These are phyloP conservation scores for Xylaria arbuscula DNA, from an alignment of 2,329 filamentous ascomycete genomes.

Conservation along the genomic window DNA sequence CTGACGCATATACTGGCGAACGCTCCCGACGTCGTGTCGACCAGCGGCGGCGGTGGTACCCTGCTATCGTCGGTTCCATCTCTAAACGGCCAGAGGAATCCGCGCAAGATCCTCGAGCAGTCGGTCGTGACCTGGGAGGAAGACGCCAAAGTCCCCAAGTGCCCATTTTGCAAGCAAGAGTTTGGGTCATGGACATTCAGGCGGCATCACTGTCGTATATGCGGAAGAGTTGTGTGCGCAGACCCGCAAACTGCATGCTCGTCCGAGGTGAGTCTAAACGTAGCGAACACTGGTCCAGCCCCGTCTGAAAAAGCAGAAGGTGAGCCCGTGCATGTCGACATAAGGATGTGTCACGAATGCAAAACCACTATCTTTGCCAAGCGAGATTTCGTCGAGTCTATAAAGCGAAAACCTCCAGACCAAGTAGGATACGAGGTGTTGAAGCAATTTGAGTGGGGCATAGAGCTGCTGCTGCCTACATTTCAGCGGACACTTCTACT, in stretches of 20 bases:
- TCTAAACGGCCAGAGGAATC: conserved; percentile 75
- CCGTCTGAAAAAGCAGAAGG: conserved; percentile 57
- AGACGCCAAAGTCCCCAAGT: conserved; percentile 80
- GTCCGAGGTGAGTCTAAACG: conserved; percentile 81
- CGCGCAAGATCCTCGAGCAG: conserved; percentile 86
- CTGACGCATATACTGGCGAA: conserved; percentile 85
- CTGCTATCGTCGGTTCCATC: conserved; percentile 70
- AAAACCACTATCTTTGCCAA: conserved; percentile 70
- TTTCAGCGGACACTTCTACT: conserved; percentile 82
- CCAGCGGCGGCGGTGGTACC: conserved; percentile 60
- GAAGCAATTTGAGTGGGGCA: conserved; percentile 87
- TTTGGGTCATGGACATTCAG: conserved; percentile 94
- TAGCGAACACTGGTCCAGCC: conserved; percentile 64
- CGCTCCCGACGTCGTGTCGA: conserved; percentile 69
- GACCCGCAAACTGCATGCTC: conserved; percentile 89
- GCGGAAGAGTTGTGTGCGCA: conserved; percentile 91
- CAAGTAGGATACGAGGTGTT: conserved; percentile 86
- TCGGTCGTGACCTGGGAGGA: conserved; percentile 96
- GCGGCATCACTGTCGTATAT: conserved; percentile 93
- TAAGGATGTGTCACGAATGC: conserved; percentile 94
- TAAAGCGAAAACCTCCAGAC: conserved; percentile 75
- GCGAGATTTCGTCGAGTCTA: conserved; percentile 79
- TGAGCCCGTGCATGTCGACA: conserved; percentile 72
- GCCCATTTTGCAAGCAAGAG: conserved; percentile 95
- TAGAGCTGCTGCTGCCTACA: conserved; percentile 80